Base-by-base conservation (phyloP, 352 stramenopile species). In the Pythium aquatile region DNA sequence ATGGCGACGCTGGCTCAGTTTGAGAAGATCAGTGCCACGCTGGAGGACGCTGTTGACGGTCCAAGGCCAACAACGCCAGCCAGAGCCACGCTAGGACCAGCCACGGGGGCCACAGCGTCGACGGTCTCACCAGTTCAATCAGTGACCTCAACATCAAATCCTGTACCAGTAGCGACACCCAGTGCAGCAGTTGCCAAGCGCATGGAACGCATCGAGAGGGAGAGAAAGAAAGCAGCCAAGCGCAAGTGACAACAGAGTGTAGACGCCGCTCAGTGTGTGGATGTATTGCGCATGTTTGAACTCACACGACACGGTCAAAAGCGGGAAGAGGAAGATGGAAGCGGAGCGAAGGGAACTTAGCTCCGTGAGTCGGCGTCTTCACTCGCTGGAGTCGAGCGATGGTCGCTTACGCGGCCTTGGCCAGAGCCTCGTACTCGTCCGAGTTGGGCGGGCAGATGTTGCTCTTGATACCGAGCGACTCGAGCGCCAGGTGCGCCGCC, bases 381-480 rank as follows among this genome's bases (percentile, higher is more conserved):
- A 35, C 32, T 24, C 32, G 5, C 0, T 9, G 8, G 32, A 35
- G 32, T 9, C 0, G 32, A 35, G 32, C 32, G 32, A 35, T 9
- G 32, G 20, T 11, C 26, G 32, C 52, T 78, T 79, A 82, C 61
- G 74, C 74, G 14, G 74, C 74, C 60, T 79, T 79, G 16, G 74
- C 74, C 33, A 79, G 24, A 30, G 72, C 55, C 52, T 76, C 67
- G 33, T 75, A 64, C 30, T 78, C 76, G 32, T 63, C 63, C 53
- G 71, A 63, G 48, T 71, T 68, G 44, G 66, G 74, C 28, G 76
- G 74, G 54, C 68, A 60, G 57, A 87, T 83, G 58, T 70, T 66
- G 69, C 77, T 87, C 78, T 85, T 76, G 58, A 87, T 76, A 49
- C 78, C 78, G 40, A 87, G 74, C 48, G 76, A 79, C 65, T 87